Evolutionary conservation across 2,329 filamentous ascomycete genomes (phyloP).

Genomic region (Dothiorella sarmentorum): DNA sequence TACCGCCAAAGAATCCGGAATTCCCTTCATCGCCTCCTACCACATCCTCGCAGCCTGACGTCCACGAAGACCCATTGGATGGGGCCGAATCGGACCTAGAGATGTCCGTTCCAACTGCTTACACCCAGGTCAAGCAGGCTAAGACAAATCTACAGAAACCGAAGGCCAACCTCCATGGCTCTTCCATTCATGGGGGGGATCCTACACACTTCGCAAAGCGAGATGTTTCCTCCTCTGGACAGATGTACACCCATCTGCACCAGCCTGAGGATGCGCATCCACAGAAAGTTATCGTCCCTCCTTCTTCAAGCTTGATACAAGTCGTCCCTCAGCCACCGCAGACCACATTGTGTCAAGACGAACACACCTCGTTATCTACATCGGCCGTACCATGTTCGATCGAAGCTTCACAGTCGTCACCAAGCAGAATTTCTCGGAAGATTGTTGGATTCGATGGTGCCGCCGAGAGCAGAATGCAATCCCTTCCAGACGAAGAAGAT

Average conservation of each 20-base stretch:
- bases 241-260: not conserved
- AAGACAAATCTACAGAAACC: not conserved
- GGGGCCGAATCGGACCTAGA: not conserved
- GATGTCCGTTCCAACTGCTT: not conserved
- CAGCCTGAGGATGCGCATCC: not conserved
- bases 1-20: no score
- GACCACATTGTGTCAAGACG: not conserved
- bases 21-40: not conserved
- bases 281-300: not conserved
- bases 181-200: not conserved
- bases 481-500: not conserved
- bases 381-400: not conserved
- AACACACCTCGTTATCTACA: not conserved
- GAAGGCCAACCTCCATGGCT: not conserved
- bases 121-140: not conserved
- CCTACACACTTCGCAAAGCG: not conserved
- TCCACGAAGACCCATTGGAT: not conserved
- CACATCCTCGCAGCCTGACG: no score
- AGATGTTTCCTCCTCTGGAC: not conserved
- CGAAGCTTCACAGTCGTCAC: not conserved
- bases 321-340: not conserved
- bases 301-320: not conserved
- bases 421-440: not conserved
- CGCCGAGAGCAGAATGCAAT: not conserved
- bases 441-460: not conserved